Evolutionary conservation across 2,329 filamentous ascomycete species (phyloP).

Genomic region (Neobulgaria alba): DNA sequence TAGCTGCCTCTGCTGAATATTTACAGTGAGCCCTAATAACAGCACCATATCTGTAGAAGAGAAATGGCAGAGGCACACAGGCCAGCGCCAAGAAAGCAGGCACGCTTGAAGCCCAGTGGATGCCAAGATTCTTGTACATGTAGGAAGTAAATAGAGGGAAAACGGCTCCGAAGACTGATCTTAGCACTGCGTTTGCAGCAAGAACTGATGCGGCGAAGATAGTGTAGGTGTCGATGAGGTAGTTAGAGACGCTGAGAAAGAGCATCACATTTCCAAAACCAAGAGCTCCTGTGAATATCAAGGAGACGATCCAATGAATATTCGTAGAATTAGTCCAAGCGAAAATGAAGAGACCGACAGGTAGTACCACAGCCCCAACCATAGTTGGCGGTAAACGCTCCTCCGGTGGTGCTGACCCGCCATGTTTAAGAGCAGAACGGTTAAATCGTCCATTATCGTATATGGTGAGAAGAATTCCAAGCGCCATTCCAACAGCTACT

Average conservation of each 20-base stretch:
- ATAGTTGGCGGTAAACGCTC: conserved; percentile 74
- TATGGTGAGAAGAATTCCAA: conserved; percentile 23
- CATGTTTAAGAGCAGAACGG: conserved; percentile 27
- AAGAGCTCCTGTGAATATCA: conserved; percentile 32
- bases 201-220: conserved; percentile 70
- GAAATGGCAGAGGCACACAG: conserved; percentile 64
- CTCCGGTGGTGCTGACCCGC: conserved; percentile 44
- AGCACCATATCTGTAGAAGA: conserved; percentile 66
- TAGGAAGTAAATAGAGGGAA: conserved; percentile 63
- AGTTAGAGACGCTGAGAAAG: conserved; percentile 38
- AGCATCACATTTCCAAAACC: conserved; percentile 45
- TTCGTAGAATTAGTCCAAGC: conserved; percentile 37
- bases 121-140: conserved; percentile 45
- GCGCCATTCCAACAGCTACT: conserved; percentile 28
- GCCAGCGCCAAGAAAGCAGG: conserved; percentile 65
- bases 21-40: conserved; percentile 57
- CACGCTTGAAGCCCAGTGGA: conserved; percentile 66
- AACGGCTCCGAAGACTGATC: conserved; percentile 57
- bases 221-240: conserved; percentile 46
- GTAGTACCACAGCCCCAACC: conserved; percentile 62
- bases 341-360: conserved; percentile 65
- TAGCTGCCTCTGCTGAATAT: conserved; percentile 52
- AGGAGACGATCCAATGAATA: conserved; percentile 45
- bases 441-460: conserved; percentile 40
- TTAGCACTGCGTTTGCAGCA: conserved; percentile 62